Evolutionary conservation across 139 green algal genomes (phyloP), one percentile per base, ranked within the genome.

Genomic region (Tetradesmus lagerheimii): DNA sequence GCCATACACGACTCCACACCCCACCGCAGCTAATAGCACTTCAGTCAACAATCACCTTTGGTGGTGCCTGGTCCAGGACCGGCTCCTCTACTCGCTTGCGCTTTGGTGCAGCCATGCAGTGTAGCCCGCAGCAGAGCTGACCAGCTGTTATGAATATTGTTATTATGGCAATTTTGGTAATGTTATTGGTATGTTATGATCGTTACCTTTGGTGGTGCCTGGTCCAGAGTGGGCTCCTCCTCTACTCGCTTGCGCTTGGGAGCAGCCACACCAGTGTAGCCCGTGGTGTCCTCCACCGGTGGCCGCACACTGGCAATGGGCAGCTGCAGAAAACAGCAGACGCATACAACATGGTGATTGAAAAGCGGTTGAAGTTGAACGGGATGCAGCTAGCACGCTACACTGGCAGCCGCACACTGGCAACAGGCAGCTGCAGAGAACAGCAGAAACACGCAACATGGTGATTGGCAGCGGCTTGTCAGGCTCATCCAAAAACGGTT

Each of bases 171-270:
- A n/a, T n/a, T n/a, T n/a, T n/a, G n/a, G n/a, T n/a, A n/a, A n/a
- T n/a, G n/a, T n/a, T n/a, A n/a, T n/a, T n/a, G n/a, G n/a, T n/a
- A n/a, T n/a, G n/a, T n/a, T n/a, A n/a, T n/a, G n/a, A n/a, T n/a
- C n/a, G n/a, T 62, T 77, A 97, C 95, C 93, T 96, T 96, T 20
- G 94, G 95, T n/a, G 83, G 83, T 20, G 83, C 95, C 80, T 97
- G 94, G 5, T 82, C 92, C 1, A 96, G 92, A 3, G 89, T 38
- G 2, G 94, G 89, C 25, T 92, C 89, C 6, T 98, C 96, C 50
- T 96, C 92, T 9, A 98, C 95, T 0, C 90, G 86, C 76, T 96
- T 97, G 15, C 95, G 92, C 83, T 96, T 97, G 25, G 96, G 96
- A 4, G 96, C 96, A 2, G 92, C 90, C 64, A 98, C 96, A 6